A percentile compares a stretch with the other conserved stretches of the same genome.
These are phyloP conservation scores for Pseudopithomyces maydicus DNA, from an alignment of 2,329 filamentous ascomycete genomes.

Conservation along the genomic window DNA sequence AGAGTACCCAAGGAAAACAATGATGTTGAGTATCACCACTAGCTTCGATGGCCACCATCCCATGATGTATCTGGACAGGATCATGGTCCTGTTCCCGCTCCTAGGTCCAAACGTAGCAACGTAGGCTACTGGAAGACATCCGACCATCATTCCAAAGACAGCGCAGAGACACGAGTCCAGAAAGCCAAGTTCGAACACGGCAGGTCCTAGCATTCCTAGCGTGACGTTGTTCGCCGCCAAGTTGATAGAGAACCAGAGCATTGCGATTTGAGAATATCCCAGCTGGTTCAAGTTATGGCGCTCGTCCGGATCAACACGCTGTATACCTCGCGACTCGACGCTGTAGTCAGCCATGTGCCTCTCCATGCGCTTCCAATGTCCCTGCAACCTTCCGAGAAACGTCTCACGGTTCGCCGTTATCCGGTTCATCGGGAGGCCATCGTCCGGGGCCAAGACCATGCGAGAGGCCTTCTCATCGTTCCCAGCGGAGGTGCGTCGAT, in stretches of 20 bases:
- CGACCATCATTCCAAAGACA: conserved; percentile 62
- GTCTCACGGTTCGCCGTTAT: conserved; percentile 3
- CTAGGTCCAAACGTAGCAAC: conserved; percentile 66
- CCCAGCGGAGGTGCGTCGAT: conserved; percentile 9
- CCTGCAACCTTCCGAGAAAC: conserved; percentile 19
- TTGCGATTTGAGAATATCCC: conserved; percentile 61
- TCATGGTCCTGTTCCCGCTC: conserved; percentile 67
- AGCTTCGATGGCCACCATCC: conserved; percentile 70
- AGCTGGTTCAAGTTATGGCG: conserved; percentile 57
- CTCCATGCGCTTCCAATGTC: conserved; percentile 43
- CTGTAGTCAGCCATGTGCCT: conserved; percentile 55
- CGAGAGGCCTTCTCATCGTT: conserved; percentile 28
- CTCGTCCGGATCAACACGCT: conserved; percentile 61
- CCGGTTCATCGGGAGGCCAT: conserved; percentile 27
- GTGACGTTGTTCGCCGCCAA: conserved; percentile 68
- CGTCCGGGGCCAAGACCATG: conserved; percentile 29
- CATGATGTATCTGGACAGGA: conserved; percentile 62
- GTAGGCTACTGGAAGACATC: conserved; percentile 62
- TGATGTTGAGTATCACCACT: conserved; percentile 65
- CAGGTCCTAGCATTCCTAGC: conserved; percentile 66
- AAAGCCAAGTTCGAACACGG: conserved; percentile 64
- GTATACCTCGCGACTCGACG: conserved; percentile 64
- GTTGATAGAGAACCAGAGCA: conserved; percentile 68
- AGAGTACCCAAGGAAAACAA: conserved; percentile 66
- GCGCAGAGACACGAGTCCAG: conserved; percentile 61